Evolutionary conservation across 2,329 filamentous ascomycete genomes (phyloP), one percentile per base, ranked within the genome.

Genomic region (Colletotrichum lindemuthianum): DNA sequence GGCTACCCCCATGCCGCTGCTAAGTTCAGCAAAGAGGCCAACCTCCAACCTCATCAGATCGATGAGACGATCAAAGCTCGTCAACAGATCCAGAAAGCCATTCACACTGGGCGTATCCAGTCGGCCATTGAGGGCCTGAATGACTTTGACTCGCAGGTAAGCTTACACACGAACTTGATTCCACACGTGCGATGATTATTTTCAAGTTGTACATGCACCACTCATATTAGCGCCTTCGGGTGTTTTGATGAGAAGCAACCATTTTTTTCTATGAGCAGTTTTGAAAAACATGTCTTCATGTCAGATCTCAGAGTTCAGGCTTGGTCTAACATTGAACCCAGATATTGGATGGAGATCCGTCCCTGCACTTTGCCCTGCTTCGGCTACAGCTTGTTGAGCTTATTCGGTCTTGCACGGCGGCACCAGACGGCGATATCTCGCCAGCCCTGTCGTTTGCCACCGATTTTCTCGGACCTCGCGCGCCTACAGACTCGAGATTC

Each of bases 131-230:
- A 93, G 69, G 87, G 89, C 56, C 86, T 99, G 72, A 98, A 98
- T 74, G 92, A 97, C 70, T 81, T 96, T 39, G 92, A 97, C 70
- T 92, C 93, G 70, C 89, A 96, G 87, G 96, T 99, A 89, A 80
- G 60, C 47, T 3, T 34, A n/a, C 24, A 47, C 50, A 48, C 4
- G 60, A 54, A 56, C 58, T 45, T 58, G 37, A 63, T 51, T 41
- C 32, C 54, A 11, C 13, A 49, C 67, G 70, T 65, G 85, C 86
- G 80, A 94, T 96, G 96, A 99, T 99, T 97, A 97, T 84, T 84
- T 74, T 77, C 74, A 82, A 86, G 85, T 91, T 94, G 89, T 97
- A 85, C 95, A 99, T 99, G 96, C 96, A 99, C 96, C 96, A 99
- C 96, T 93, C 96, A 93, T 96, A 24, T 24, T 24, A 98, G 88